Evolutionary conservation across 2,329 filamentous ascomycete genomes (phyloP).

Genomic region (Penicillium sumatraense): DNA sequence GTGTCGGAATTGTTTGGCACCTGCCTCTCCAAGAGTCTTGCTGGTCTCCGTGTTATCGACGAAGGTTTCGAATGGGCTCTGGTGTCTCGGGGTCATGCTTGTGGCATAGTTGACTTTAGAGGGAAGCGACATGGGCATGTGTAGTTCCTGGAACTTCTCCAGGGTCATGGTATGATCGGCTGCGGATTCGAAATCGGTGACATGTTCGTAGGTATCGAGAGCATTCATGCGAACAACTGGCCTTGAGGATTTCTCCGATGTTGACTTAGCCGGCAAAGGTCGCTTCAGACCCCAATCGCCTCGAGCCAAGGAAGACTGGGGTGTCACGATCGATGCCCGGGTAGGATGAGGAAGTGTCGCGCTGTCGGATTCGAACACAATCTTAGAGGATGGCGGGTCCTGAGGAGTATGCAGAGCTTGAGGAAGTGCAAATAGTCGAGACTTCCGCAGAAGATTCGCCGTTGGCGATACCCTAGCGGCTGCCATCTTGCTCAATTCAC

Average conservation of each 20-base stretch:
- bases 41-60: conserved; percentile 52
- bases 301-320: conserved; percentile 69
- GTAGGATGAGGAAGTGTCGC: conserved; percentile 81
- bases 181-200: conserved; percentile 86
- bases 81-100: conserved; percentile 34
- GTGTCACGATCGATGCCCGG: conserved; percentile 79
- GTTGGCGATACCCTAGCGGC: conserved; percentile 60
- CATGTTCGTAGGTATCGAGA: conserved; percentile 82
- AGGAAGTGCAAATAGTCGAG: conserved; percentile 87
- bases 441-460: conserved; percentile 76
- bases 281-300: conserved; percentile 96
- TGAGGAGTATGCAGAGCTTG: conserved; percentile 69
- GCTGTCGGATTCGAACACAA: conserved; percentile 63
- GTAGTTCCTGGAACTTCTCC: conserved; percentile 84
- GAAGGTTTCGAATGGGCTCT: conserved; percentile 47
- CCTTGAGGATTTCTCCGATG: conserved; percentile 68
- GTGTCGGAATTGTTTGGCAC: conserved; percentile 58
- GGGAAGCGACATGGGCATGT: conserved; percentile 68
- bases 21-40: conserved; percentile 34
- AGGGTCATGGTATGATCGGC: conserved; percentile 80
- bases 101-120: conserved; percentile 38
- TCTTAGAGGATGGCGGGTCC: conserved; percentile 53
- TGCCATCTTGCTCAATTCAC: conserved; percentile 44
- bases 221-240: conserved; percentile 76
- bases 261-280: conserved; percentile 75